Evolutionary conservation across 139 green algal species (phyloP), one percentile per base, ranked within the genome.

Genomic region (Coelastrella sp.): DNA sequence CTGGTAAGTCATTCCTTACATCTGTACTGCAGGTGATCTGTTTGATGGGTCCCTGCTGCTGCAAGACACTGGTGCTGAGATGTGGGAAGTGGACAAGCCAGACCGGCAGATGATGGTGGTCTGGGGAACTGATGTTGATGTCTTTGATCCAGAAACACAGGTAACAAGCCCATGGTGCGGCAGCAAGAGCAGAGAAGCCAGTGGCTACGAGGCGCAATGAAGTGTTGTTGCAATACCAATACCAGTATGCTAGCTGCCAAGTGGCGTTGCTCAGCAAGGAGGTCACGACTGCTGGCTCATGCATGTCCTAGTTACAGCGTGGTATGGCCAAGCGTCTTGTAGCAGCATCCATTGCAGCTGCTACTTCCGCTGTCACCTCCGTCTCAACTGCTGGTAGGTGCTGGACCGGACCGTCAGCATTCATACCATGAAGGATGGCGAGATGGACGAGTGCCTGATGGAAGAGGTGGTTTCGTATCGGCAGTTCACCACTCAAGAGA

Each of bases 141-240:
- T 93, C 49, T 96, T 95, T 87, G 92, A 96, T 85, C 92, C 93
- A 56, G 89, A 93, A 15, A 94, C 93, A 75, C 94, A 96, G 90
- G 93, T 94, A 68, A 35, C 20, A 58, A 14, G 72, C 4, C 72
- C 20, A 78, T 3, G 65, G 65, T 73, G 65, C 1, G 65, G 65
- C 14, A 17, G 65, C 15, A 73, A 6, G 65, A 73, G 65, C 65
- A 73, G 65, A 22, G 14, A 17, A 17, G 14, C 65, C 65, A 73
- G 65, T 17, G 65, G n/a, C 73, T 19, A 49, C 3, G 1, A 49
- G 35, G 35, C 35, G 35, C 35, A 49, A 49, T 49, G 1, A 49
- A 49, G 35, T 49, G 35, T 49, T 49, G 35, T 49, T 49, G 35
- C 35, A 49, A 49, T 49, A 49, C 35, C 73, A 80, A 15, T 80